Evolutionary conservation across 192 early-diverging fungal genomes (phyloP), one percentile per base, ranked within the genome.

Genomic region (Spinellus fusiger): DNA sequence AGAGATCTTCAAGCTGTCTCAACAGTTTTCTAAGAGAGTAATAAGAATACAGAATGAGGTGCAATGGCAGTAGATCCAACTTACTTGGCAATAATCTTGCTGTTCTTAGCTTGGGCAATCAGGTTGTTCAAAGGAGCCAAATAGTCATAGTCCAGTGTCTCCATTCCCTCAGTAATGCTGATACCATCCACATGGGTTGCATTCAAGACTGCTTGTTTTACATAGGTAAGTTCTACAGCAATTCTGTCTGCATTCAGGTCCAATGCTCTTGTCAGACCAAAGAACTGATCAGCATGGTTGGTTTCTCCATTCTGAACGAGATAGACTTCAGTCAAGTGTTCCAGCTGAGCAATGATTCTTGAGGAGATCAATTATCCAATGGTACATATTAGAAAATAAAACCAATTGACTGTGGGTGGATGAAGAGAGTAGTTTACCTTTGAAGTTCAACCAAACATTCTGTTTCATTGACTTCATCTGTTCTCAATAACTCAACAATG

Each of bases 401-500:
- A 37, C 13, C 13, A 37, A 37, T 37, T 13, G 35, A 37, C 13
- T 37, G 35, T 37, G 35, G 35, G 5, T 59, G 23, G 50, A 13
- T 32, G n/a, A n/a, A n/a, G n/a, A n/a, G n/a, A n/a, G n/a, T n/a
- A n/a, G 50, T 35, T n/a, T 55, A 76, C 54, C 82, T 75, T 34
- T 86, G 83, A 51, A 93, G 44, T 55, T 91, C 89, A 20, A 74
- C 70, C 48, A 93, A 63, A 31, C 81, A 77, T n/a, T 84, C 84
- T 2, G 74, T 58, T 23, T 88, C 86, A 34, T 83, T 79, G 40
- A 90, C 66, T 54, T 92, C 91, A 53, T 94, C 90, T 50, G 82
- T 84, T 57, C 90, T 86, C 58, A 96, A 49, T 13, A 86, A 64
- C 34, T 90, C 88, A 6, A 96, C 76, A 56, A 91, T 81, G 0